These are phyloP conservation scores for Coemansia sp. DNA, from an alignment of 192 early-diverging fungal genomes.

Conservation along the genomic window DNA sequence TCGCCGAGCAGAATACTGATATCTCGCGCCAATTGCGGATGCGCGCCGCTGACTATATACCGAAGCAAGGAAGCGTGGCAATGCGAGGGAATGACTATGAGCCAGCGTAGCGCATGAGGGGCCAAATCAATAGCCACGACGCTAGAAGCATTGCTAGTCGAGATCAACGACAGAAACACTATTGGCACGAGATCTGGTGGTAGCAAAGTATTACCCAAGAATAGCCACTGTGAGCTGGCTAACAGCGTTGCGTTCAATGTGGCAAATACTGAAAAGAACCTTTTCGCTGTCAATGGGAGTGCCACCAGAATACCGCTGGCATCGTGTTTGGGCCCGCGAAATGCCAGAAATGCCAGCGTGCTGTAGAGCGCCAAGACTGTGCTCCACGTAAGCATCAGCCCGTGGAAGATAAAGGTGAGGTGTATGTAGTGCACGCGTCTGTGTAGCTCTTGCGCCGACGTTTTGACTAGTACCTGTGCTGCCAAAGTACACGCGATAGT, in stretches of 20 bases:
- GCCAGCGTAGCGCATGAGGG: conserved; percentile 10
- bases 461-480: conserved; percentile 9
- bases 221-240: conserved; percentile 22
- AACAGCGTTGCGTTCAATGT: conserved; percentile 1
- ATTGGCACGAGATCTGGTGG: conserved; percentile 20
- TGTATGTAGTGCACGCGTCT: neutral
- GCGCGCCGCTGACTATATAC: conserved; percentile 6
- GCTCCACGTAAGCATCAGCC: conserved; percentile 12
- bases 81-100: conserved; percentile 5
- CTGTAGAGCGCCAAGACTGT: conserved; percentile 7
- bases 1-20: conserved; percentile 1
- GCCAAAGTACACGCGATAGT: conserved; percentile 11
- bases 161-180: neutral
- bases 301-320: neutral
- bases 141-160: neutral
- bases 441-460: conserved; percentile 1
- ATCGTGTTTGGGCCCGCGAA: conserved; percentile 11
- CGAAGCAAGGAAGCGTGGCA: conserved; percentile 10
- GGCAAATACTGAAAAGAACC: conserved; percentile 17
- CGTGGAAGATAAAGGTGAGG: neutral
- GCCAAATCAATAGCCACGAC: conserved; percentile 10
- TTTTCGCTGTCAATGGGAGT: neutral
- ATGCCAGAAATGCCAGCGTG: conserved; percentile 15
- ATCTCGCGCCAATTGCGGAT: conserved; percentile 5
- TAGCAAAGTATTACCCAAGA: conserved; percentile 16